Percentiles rank a stretch among this genome's conserved stretches.
phyloP scores from a whole-genome alignment of 352 stramenopile genomes.

The Thraustotheca clavata region DNA sequence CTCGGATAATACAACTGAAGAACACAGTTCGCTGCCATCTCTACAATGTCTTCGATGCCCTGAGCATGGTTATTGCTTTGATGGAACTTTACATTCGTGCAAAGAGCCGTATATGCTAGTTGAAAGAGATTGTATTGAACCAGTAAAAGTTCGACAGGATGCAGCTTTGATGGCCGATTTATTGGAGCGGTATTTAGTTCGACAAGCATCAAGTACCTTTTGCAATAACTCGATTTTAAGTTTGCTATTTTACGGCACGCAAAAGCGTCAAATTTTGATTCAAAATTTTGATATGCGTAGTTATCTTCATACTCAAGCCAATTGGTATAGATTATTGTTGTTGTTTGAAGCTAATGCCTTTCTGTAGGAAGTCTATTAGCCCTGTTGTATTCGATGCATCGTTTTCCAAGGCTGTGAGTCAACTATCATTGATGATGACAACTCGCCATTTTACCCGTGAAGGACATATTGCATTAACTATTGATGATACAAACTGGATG shows the following conservation, averaged over 20 bases:
- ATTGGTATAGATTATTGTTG: background rate
- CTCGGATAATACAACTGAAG: background rate
- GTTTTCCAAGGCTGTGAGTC: background rate
- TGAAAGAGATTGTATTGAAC: slow-evolving; percentile 1
- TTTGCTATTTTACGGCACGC: background rate
- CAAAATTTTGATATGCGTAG: background rate
- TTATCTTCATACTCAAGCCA: slow-evolving; percentile 15
- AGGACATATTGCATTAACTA: background rate
- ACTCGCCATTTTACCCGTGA: background rate
- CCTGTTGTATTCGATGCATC: slow-evolving; percentile 1
- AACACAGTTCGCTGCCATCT: background rate
- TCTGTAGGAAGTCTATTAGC: background rate
- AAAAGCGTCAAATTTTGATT: background rate
- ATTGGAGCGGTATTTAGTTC: background rate
- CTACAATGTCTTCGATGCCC: slow-evolving; percentile 2
- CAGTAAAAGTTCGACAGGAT: background rate
- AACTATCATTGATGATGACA: background rate
- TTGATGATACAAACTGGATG: background rate
- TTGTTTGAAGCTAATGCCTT: background rate
- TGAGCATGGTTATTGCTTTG: slow-evolving; percentile 9
- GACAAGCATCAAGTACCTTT: background rate
- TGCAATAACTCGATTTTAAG: slow-evolving; percentile 2
- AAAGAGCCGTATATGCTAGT: slow-evolving; percentile 10
- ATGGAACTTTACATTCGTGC: slow-evolving; percentile 1
- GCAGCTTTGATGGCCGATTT: slow-evolving; percentile 4